Percentiles rank a stretch among this genome's conserved stretches.
These are phyloP conservation scores for Eremomyces bilateralis DNA, from an alignment of 495 filamentous ascomycete genomes.

Conservation along the genomic window DNA sequence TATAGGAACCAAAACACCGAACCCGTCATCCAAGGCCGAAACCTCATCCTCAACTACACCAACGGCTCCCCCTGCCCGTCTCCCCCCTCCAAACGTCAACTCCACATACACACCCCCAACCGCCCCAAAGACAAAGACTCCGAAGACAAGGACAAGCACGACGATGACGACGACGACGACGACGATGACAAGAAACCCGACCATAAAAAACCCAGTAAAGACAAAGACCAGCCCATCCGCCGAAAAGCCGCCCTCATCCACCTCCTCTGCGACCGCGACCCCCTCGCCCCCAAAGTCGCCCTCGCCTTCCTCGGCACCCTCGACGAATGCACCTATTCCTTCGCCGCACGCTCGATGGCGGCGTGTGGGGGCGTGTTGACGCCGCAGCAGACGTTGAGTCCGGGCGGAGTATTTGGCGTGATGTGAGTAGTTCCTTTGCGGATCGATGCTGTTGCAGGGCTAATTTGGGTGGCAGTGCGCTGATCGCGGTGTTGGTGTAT, in stretches of 20 bases:
- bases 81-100: slow-evolving; percentile 2
- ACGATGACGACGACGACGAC: slow-evolving; percentile 20
- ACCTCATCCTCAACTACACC: slow-evolving; percentile 80
- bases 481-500: slow-evolving; percentile 72
- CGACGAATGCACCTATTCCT: slow-evolving; percentile 89
- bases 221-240: slow-evolving; percentile 24
- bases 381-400: slow-evolving; percentile 44
- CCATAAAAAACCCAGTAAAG: slow-evolving; percentile 1
- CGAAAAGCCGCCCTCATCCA: slow-evolving; percentile 79
- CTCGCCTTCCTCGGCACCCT: slow-evolving; percentile 65
- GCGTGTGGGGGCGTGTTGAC: slow-evolving; percentile 57
- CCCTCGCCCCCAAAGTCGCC: slow-evolving; percentile 33
- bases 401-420: slow-evolving; percentile 76
- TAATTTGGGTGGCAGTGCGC: slow-evolving; percentile 22
- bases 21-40: slow-evolving; percentile 63
- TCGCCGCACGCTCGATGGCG: slow-evolving; percentile 72
- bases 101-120: slow-evolving; percentile 7
- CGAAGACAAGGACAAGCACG: slow-evolving; percentile 21
- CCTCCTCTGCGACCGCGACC: slow-evolving; percentile 76
- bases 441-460: slow-evolving; percentile 1
- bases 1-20: slow-evolving; percentile 41
- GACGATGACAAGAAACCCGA: slow-evolving; percentile 16
- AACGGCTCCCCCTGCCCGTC: slow-evolving; percentile 62
- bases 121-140: slow-evolving; percentile 14
- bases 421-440: slow-evolving; percentile 33